These are phyloP conservation scores for Parascedosporium putredinis DNA, from an alignment of 2,329 filamentous ascomycete species.

Conservation along the genomic window DNA sequence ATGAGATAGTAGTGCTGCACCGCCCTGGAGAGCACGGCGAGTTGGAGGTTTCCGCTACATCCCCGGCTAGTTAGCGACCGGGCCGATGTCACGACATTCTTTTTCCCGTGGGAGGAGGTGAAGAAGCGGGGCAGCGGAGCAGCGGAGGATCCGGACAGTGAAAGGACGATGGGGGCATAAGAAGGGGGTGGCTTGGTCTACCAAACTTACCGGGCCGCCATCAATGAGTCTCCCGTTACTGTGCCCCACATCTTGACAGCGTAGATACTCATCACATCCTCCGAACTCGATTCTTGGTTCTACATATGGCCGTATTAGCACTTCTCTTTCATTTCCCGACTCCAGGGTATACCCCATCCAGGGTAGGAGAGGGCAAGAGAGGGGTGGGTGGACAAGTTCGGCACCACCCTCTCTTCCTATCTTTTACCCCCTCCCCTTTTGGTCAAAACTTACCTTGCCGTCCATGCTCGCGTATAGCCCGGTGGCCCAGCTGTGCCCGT, in stretches of 20 bases:
- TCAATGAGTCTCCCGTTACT: slow-evolving; percentile 61
- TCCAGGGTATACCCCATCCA: too few relatives aligned
- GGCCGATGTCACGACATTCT: neutral
- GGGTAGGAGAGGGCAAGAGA: too few relatives aligned
- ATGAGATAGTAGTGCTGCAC: slow-evolving; percentile 79
- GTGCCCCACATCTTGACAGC: slow-evolving; percentile 91
- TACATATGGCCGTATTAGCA: slow-evolving; percentile 13
- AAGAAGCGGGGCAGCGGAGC: neutral
- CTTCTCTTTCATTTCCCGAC: too few relatives aligned
- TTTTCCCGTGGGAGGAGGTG: neutral
- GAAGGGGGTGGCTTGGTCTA: too few relatives aligned
- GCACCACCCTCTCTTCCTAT: too few relatives aligned
- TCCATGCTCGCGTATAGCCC: slow-evolving; percentile 61
- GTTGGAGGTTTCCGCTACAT: slow-evolving; percentile 63
- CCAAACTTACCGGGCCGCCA: slow-evolving; percentile 62
- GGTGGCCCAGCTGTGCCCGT: slow-evolving; percentile 90
- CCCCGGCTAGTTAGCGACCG: neutral
- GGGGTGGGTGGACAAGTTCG: too few relatives aligned
- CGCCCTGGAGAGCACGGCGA: slow-evolving; percentile 64
- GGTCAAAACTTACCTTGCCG: slow-evolving; percentile 46
- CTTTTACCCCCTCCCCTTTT: too few relatives aligned
- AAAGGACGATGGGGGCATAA: too few relatives aligned
- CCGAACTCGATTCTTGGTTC: slow-evolving; percentile 77
- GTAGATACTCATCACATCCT: slow-evolving; percentile 81
- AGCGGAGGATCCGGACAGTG: too few relatives aligned